These are phyloP conservation scores for Endothia cerciana DNA, from an alignment of 2,329 filamentous ascomycete genomes.

Conservation along the genomic window DNA sequence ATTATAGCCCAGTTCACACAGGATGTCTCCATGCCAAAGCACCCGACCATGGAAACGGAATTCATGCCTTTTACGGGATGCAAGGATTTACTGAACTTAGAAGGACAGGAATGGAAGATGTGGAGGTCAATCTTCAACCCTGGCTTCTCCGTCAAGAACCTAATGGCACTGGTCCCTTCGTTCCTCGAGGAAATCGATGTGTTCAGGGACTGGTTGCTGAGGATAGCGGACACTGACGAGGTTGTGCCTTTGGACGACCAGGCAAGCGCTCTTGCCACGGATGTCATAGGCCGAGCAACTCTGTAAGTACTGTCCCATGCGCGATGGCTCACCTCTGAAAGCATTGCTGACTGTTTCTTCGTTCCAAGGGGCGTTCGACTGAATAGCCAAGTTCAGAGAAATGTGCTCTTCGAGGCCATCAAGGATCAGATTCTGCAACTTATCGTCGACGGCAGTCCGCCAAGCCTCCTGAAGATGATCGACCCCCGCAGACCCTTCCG, in stretches of 20 bases:
- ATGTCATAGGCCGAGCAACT: constrained; percentile 36
- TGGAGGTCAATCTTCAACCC: constrained; percentile 43
- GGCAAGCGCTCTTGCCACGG: constrained; percentile 20
- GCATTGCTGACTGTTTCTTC: background rate
- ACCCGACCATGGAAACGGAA: constrained; percentile 33
- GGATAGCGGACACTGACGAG: constrained; percentile 5
- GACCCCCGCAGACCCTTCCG: constrained; percentile 32
- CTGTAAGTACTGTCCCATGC: constrained; percentile 32
- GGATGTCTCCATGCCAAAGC: constrained; percentile 39
- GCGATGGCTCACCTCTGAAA: background rate
- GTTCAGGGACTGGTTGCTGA: constrained; percentile 19
- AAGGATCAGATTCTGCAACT: constrained; percentile 29
- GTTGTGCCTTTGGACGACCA: constrained; percentile 21
- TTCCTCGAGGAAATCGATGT: constrained; percentile 28
- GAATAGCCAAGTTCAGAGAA: constrained; percentile 27
- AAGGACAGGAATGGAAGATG: constrained; percentile 45
- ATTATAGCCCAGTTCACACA: constrained; percentile 44
- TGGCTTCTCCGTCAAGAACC: constrained; percentile 43
- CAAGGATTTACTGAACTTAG: constrained; percentile 40
- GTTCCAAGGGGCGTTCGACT: constrained; percentile 21
- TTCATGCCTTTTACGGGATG: constrained; percentile 39
- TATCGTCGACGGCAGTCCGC: constrained; percentile 19
- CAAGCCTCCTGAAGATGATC: constrained; percentile 21
- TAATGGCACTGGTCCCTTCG: constrained; percentile 40
- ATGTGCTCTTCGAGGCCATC: constrained; percentile 27